Percentiles rank a stretch among this genome's conserved stretches.
Evolutionary conservation across 148 eudicot genomes (phyloP).

Genomic region (Persicaria maculosa): DNA sequence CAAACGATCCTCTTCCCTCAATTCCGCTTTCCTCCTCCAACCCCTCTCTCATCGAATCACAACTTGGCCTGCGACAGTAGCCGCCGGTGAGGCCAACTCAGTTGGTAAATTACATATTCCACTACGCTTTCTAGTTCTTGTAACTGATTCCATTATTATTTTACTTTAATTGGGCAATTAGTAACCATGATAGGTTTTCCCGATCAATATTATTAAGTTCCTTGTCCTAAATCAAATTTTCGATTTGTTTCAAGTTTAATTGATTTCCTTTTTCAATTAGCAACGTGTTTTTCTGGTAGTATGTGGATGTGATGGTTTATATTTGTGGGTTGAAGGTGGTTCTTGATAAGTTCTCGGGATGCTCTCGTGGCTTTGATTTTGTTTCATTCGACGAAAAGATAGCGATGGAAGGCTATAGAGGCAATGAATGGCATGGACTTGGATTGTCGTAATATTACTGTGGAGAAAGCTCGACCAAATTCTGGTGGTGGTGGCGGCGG

Average conservation of each 20-base stretch:
- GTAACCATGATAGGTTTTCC: no score
- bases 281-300: not conserved
- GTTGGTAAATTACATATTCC: no score
- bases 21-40: no score
- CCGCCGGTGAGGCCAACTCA: no score
- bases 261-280: not conserved
- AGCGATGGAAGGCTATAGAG: slow-evolving; percentile 94
- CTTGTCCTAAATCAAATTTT: no score
- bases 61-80: no score
- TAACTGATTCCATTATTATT: no score
- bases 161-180: no score
- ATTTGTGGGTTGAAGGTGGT: slow-evolving; percentile 42
- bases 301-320: not conserved
- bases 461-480: slow-evolving; percentile 83
- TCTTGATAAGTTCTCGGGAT: slow-evolving; percentile 79
- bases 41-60: no score
- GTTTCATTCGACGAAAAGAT: slow-evolving; percentile 83
- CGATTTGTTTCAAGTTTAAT: not conserved
- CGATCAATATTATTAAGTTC: no score
- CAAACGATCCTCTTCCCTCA: no score
- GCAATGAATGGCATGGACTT: slow-evolving; percentile 85
- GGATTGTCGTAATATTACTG: slow-evolving; percentile 86
- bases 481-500: slow-evolving; percentile 31
- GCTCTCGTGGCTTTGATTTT: slow-evolving; percentile 96
- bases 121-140: no score